Percentiles rank a stretch among this genome's conserved stretches.
Evolutionary conservation across 2,329 filamentous ascomycete species (phyloP).

Genomic region (Chaetomiaceae sp.): DNA sequence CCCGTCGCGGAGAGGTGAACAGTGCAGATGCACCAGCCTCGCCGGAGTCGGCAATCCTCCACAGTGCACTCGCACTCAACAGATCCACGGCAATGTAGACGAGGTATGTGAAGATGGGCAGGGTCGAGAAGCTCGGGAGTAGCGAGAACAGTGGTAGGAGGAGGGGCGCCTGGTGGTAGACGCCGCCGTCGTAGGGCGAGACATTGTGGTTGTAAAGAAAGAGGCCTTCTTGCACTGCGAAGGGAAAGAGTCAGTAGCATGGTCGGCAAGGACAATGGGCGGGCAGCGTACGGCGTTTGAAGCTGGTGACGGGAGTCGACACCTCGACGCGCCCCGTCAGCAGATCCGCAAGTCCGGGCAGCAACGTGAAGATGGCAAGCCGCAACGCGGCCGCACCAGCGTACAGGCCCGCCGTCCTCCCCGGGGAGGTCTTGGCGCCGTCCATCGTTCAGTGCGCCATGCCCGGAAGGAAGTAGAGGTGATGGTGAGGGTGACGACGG

Average conservation of each 20-base stretch:
- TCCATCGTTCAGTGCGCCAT: conserved; percentile 29
- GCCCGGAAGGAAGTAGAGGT: conserved; percentile 11
- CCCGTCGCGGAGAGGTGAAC: conserved; percentile 72
- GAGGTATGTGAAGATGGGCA: conserved; percentile 68
- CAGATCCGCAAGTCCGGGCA: conserved; percentile 77
- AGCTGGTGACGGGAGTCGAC: conserved; percentile 94
- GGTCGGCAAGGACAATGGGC: neutral
- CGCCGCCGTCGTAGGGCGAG: conserved; percentile 93
- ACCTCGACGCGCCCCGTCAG: conserved; percentile 91
- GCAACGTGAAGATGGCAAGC: conserved; percentile 70
- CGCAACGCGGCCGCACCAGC: conserved; percentile 70
- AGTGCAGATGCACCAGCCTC: conserved; percentile 67
- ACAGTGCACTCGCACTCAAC: conserved; percentile 71
- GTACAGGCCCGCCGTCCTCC: conserved; percentile 60
- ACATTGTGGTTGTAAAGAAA: conserved; percentile 96
- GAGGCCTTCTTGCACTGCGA: conserved; percentile 82
- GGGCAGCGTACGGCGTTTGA: conserved; percentile 74
- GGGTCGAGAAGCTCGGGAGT: conserved; percentile 61
- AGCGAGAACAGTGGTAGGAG: conserved; percentile 88
- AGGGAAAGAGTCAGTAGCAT: conserved; percentile 4
- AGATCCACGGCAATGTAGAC: conserved; percentile 79
- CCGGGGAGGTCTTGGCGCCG: conserved; percentile 33
- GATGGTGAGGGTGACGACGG: neutral
- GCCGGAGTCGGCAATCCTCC: conserved; percentile 72
- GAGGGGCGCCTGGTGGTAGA: conserved; percentile 74